Evolutionary conservation across 345 rosid species (phyloP), one percentile per base, ranked within the genome.

Genomic region (Acer negundo): DNA sequence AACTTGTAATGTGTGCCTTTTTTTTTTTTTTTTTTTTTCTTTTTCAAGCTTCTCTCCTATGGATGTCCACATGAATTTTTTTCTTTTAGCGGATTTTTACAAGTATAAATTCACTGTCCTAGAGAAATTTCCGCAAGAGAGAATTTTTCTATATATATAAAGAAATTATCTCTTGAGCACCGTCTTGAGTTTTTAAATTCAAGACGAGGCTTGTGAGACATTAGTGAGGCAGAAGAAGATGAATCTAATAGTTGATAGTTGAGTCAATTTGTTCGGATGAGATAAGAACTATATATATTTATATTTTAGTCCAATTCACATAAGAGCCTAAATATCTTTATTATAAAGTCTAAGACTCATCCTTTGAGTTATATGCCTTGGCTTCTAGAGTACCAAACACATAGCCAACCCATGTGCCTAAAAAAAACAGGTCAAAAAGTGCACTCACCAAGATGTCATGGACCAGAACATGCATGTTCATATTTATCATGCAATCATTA

Each of bases 261-360:
- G 11, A 59, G 11, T 8, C 26, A 59, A 20, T 22, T 22, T 10
- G 17, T 59, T 59, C 63, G 13, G 6, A 59, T 5, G 20, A 53
- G 58, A 53, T 53, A 16, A 53, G 58, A 20, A 53, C n/a, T 53
- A 53, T 53, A 53, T 53, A 17, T 53, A 17, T 56, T 1, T 15
- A 56, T 59, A 59, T 62, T 61, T 6, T 61, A 10, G 19, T 24
- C 17, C 23, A 23, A 23, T 35, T 55, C 26, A 71, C n/a, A n/a
- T 10, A 20, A n/a, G 55, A 46, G 12, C 49, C 15, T 10, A 10
- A 46, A 46, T 53, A 59, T 59, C 26, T 59, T 20, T 59, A 6
- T 22, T 59, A 8, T 59, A 20, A 58, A 58, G 62, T 58, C 62
- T 17, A 75, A 22, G 40, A 19, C 62, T 38, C 78, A 35, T 65